A percentile compares a stretch with the other conserved stretches of the same genome.
These are phyloP conservation scores for Cordyceps tenuipes DNA, from an alignment of 2,329 filamentous ascomycete genomes.

Conservation along the genomic window DNA sequence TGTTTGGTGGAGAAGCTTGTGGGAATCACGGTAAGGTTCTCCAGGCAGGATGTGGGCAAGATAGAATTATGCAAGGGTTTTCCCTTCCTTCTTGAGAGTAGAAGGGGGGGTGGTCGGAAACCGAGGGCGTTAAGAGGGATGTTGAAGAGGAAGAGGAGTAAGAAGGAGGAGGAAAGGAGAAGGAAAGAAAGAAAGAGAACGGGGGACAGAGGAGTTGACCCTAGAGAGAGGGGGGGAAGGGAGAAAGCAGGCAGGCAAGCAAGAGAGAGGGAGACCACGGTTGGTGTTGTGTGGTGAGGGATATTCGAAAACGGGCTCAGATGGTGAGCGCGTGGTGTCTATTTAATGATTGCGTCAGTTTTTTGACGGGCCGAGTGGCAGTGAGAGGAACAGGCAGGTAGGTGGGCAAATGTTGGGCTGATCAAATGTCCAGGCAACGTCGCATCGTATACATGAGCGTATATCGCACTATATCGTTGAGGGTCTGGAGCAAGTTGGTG, in stretches of 20 bases:
- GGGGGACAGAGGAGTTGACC: conserved; percentile 7
- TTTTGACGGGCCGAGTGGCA: background rate
- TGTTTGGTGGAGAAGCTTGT: background rate
- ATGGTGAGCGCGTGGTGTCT: background rate
- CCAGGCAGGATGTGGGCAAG: background rate
- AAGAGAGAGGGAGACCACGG: background rate
- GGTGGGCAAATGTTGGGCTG: background rate
- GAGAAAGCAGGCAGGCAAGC: background rate
- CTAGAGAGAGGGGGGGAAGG: background rate
- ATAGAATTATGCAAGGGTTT: background rate
- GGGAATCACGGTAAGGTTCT: background rate
- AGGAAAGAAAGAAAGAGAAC: background rate
- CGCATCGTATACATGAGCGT: background rate
- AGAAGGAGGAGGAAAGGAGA: background rate
- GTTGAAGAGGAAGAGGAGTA: background rate
- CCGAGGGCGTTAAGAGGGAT: background rate
- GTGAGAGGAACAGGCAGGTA: background rate
- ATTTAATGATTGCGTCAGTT: background rate
- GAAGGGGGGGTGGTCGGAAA: background rate
- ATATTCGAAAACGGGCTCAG: background rate
- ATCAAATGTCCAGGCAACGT: background rate
- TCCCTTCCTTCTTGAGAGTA: background rate
- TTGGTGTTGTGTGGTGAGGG: background rate
- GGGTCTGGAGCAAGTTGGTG: background rate
- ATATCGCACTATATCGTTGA: background rate